These are phyloP conservation scores for Rhamnella rubrinervis DNA, from an alignment of 331 rosid species.

Conservation along the genomic window DNA sequence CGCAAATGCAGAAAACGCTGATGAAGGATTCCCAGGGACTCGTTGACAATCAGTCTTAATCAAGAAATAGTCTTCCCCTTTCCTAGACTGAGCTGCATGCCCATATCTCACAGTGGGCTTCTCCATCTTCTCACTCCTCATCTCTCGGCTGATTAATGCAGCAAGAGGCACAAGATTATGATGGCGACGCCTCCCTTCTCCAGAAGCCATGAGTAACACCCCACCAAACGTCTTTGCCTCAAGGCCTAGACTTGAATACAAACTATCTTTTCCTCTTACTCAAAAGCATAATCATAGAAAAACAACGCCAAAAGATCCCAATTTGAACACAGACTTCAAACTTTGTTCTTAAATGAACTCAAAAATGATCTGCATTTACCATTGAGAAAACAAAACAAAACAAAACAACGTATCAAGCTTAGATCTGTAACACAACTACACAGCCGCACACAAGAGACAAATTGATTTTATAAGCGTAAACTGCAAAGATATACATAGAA, in stretches of 20 bases:
- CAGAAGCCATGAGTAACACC: conserved; percentile 56
- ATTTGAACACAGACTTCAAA: background rate
- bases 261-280: conserved; percentile 23
- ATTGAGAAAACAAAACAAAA: conserved; percentile 4
- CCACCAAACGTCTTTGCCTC: conserved; percentile 28
- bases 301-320: conserved; percentile 22
- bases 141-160: conserved; percentile 81
- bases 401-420: background rate
- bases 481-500: background rate
- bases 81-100: conserved; percentile 84
- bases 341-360: background rate
- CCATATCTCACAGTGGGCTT: conserved; percentile 81
- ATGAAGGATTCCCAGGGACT: conserved; percentile 71
- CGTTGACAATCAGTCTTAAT: conserved; percentile 80
- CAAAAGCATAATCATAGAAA: conserved; percentile 33
- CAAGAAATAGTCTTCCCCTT: conserved; percentile 90
- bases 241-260: conserved; percentile 27
- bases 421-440: conserved; percentile 1
- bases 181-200: conserved; percentile 66
- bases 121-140: conserved; percentile 90
- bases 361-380: conserved; percentile 46
- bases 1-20: conserved; percentile 86
- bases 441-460: background rate
- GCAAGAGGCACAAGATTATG: conserved; percentile 87
- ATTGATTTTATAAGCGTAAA: background rate